Base-by-base conservation (phyloP, 2,329 filamentous ascomycete species). In the Zopfia rhizophila region DNA sequence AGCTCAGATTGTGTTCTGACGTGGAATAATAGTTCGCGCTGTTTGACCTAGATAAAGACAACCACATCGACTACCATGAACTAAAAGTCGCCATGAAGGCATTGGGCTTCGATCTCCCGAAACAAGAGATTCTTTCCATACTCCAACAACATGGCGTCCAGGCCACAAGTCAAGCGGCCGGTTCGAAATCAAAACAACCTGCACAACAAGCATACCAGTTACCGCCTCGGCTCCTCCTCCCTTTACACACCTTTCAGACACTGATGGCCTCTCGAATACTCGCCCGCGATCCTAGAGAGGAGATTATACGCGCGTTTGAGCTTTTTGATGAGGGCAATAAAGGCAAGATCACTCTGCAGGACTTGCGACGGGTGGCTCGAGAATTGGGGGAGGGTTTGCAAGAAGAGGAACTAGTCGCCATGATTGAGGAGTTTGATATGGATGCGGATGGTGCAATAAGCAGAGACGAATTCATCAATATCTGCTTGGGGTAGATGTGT, bases 401-500 rank as follows among this genome's bases (percentile, higher is more conserved):
- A 60, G 93, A 99, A 66, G 89, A 95, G 63, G 94, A 99, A 72
- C 80, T 99, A 51, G 81, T 85, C 60, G 91, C 91, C 55, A 99
- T 99, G 94, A 94, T 99, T 75, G 91, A 97, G 66, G 93, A 97
- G 73, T 95, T 97, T 76, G 94, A 99, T 76, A 81, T 97, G 55
- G 90, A 96, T 66, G 93, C 91, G 1, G 95, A 96, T 60, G 92
- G 92, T 8, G 91, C 81, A 45, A 85, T 87, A 56, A 80, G 78
- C 35, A 69, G 81, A 60, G 84, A 87, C 48, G 84, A 84, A 48
- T 87, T 87, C 74, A 76, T 87, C 58, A 79, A 81, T n/a, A 87
- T 87, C 56, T 87, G 84, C 69, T 74, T 86, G 69, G 75, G 75
- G 16, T 62, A n/a, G 41, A 53, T 21, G 6, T 23, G 7, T 23